These are phyloP conservation scores for Candida coleopterorum DNA, from an alignment of 805 yeast genomes.

Conservation along the genomic window DNA sequence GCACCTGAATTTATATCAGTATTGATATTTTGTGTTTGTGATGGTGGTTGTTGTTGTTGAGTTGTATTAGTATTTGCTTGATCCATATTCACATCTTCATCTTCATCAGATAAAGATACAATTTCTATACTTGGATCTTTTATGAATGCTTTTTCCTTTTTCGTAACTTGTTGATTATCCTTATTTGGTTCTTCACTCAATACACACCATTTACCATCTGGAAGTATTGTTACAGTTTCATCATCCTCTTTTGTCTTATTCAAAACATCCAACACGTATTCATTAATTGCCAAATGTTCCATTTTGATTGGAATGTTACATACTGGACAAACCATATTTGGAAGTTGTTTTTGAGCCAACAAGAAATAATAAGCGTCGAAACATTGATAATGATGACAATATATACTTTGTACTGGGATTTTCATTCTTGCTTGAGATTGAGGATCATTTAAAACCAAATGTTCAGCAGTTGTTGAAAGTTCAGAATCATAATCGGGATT, in stretches of 20 bases:
- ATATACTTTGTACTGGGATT: slow-evolving; percentile 64
- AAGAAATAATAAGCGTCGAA: slow-evolving; percentile 77
- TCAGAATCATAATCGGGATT: slow-evolving; percentile 50
- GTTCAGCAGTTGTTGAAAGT: slow-evolving; percentile 59
- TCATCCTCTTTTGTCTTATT: slow-evolving; percentile 38
- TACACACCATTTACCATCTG: slow-evolving; percentile 70
- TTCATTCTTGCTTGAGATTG: slow-evolving; percentile 65
- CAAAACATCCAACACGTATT: slow-evolving; percentile 63
- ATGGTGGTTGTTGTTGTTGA: no score
- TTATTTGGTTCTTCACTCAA: background rate
- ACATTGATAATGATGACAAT: slow-evolving; percentile 81
- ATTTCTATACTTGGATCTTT: slow-evolving; percentile 32
- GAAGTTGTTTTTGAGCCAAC: slow-evolving; percentile 69
- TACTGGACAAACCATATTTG: slow-evolving; percentile 87
- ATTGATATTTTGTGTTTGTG: no score
- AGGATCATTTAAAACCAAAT: slow-evolving; percentile 73
- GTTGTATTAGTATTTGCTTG: no score
- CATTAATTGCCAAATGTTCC: slow-evolving; percentile 66
- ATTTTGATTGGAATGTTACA: slow-evolving; percentile 54
- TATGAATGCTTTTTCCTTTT: slow-evolving; percentile 1
- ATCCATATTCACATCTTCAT: slow-evolving; percentile 1
- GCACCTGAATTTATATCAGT: no score
- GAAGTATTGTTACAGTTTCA: slow-evolving; percentile 61
- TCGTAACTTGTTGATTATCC: slow-evolving; percentile 1
- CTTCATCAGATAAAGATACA: slow-evolving; percentile 38